Percentiles rank a stretch among this genome's conserved stretches.
Evolutionary conservation across 2,329 filamentous ascomycete genomes (phyloP).

Genomic region (Fusarium setosum): DNA sequence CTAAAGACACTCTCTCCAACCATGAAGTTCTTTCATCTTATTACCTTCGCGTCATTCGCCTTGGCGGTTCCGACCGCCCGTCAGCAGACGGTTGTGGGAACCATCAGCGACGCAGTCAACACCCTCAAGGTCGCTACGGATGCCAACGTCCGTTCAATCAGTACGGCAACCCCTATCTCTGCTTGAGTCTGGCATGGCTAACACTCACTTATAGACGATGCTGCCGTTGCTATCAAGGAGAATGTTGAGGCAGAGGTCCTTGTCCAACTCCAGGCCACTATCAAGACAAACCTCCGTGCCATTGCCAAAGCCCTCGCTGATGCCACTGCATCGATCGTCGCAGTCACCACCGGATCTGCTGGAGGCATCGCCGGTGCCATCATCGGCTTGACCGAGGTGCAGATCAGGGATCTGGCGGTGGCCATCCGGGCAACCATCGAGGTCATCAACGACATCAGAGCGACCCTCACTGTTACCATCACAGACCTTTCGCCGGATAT

Average conservation of each 20-base stretch:
- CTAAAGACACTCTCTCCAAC: not conserved
- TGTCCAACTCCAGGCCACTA: not conserved
- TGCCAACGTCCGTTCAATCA: not conserved
- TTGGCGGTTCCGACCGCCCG: conserved; percentile 15
- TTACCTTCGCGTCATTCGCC: conserved; percentile 22
- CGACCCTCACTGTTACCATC: not conserved
- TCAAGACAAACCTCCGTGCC: conserved; percentile 8
- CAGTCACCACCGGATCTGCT: conserved; percentile 18
- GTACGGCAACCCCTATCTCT: not conserved
- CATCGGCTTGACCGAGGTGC: not conserved
- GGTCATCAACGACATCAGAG: not conserved
- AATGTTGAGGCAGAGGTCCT: not conserved
- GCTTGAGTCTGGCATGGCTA: not conserved
- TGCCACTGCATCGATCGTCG: conserved; percentile 5
- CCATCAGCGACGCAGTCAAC: not conserved
- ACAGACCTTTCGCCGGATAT: conserved; percentile 10
- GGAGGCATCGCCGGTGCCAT: conserved; percentile 7
- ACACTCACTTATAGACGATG: not conserved
- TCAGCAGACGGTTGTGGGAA: conserved; percentile 17
- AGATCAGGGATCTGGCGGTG: conserved; percentile 1
- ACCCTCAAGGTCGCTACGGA: not conserved
- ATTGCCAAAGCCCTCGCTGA: not conserved
- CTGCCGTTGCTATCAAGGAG: not conserved
- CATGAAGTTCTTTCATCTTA: conserved; percentile 32
- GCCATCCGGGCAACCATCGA: not conserved